Percentiles rank a stretch among this genome's conserved stretches.
Conservation (phyloP, 345 rosid species). For the Erysimum cheiranthoides region DNA sequence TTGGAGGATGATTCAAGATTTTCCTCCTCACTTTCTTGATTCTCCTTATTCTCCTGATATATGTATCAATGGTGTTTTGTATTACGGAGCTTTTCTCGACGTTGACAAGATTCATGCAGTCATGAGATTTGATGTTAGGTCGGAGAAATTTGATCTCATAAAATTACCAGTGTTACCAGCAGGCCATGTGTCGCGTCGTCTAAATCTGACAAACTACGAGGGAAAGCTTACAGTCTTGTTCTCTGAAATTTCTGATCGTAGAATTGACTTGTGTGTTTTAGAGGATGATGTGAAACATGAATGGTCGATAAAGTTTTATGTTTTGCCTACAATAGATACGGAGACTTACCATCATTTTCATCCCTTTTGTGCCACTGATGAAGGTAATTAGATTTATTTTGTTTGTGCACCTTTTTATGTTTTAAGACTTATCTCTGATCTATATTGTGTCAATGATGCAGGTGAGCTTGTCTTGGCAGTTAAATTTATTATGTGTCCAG, state of each 20-base stretch:
- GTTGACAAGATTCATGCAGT: not conserved
- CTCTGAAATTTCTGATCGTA: not conserved
- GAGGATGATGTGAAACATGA: constrained; percentile 28
- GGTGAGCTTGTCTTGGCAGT: constrained; percentile 18
- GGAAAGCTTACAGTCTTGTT: constrained; percentile 2
- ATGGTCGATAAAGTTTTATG: not conserved
- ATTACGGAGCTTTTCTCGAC: constrained; percentile 18
- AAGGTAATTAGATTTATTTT: not conserved
- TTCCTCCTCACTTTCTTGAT: constrained; percentile 27
- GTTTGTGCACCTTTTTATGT: no score
- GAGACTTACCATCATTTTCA: not conserved
- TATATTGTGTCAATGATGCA: not conserved
- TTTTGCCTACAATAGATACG: not conserved
- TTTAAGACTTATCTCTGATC: not conserved
- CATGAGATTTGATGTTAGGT: constrained; percentile 26
- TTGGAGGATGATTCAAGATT: constrained; percentile 20
- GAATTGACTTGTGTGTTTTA: constrained; percentile 10
- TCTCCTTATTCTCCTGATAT: not conserved
- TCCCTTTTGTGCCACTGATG: not conserved
- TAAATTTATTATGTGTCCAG: no score
- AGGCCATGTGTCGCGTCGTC: not conserved
- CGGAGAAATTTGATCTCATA: constrained; percentile 7
- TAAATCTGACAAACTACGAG: not conserved
- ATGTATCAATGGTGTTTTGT: constrained; percentile 17
- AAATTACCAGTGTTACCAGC: not conserved